Base-by-base conservation (phyloP, 2,329 filamentous ascomycete species). In the Didymosphaeria variabile region DNA sequence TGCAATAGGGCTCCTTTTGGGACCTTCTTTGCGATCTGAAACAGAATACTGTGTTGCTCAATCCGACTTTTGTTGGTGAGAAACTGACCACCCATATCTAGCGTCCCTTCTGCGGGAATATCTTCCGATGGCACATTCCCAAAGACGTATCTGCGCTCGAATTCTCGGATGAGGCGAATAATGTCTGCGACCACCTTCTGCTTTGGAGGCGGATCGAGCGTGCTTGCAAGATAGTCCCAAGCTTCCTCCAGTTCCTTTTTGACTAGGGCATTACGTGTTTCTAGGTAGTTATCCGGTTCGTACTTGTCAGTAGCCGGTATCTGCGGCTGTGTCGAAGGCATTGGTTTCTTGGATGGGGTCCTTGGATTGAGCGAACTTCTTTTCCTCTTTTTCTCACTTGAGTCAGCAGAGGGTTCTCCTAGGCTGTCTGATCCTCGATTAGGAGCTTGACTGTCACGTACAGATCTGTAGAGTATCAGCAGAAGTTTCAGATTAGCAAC, bases 1-100 rank as follows among this genome's bases (percentile, higher is more conserved):
- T 93, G 91, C 26, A 93, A 80, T 72, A 93, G 88, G 0, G 85
- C 85, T 2, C 90, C 91, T 75, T 93, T 93, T 45, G 91, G 91
- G 81, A 91, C 85, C 59, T 75, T 72, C 34, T 79, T 79, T 6
- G 88, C 85, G 29, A 90, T 83, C 31, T 80, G 67, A 67, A 88
- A 87, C 15, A 93, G 71, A 46, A 79, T 76, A 9, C 90, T 91
- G 50, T 82, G 55, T 40, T 83, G 76, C 47, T 80, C 76, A 51
- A 83, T 82, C 1, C 78, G 74, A 3, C 72, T 64, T 61, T 79
- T 79, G 68, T 82, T 82, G 21, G 79, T 79, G 3, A 83, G 71
- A 59, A 82, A 83, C 38, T 80, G 80, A 8, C 81, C 81, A 10
- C 81, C 81, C 79, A 83, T 81, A 55, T 83, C 81, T n/a, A 71